These are phyloP conservation scores for Penicillium sp. DNA, from an alignment of 2,329 filamentous ascomycete species.

Conservation along the genomic window DNA sequence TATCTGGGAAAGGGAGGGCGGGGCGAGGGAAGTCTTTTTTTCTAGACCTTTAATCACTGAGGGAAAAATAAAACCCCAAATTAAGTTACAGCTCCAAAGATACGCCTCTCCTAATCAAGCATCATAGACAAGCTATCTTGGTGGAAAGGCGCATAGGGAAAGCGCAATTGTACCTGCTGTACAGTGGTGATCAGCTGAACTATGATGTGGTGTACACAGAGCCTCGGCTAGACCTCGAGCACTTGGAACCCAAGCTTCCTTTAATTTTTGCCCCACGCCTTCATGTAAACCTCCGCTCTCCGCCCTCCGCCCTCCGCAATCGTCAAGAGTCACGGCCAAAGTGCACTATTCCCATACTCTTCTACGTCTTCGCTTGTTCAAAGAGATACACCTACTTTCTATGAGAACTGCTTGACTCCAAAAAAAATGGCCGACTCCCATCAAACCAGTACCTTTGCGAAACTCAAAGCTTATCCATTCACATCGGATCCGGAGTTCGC, in stretches of 20 bases:
- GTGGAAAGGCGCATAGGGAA: too few species aligned
- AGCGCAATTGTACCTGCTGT: too few species aligned
- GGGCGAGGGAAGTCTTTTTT: too few species aligned
- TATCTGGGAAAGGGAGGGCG: too few species aligned
- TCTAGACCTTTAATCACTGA: too few species aligned
- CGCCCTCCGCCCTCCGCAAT: not conserved
- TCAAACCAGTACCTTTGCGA: constrained; percentile 23
- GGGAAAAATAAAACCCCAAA: too few species aligned
- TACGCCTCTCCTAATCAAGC: too few species aligned
- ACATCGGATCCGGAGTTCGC: constrained; percentile 41
- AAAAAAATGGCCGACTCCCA: constrained; percentile 5
- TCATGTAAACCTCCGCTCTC: not conserved
- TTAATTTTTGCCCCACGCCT: constrained; percentile 8
- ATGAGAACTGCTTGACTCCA: too few species aligned
- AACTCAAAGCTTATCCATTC: constrained; percentile 38
- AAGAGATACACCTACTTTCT: too few species aligned
- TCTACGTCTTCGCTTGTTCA: not conserved
- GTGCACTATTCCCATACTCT: not conserved
- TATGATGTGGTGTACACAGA: not conserved
- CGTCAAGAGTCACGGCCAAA: not conserved
- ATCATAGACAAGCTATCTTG: too few species aligned
- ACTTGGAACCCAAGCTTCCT: not conserved
- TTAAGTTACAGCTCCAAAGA: too few species aligned
- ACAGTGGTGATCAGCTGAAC: too few species aligned
- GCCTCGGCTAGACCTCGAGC: constrained; percentile 7